Conservation (phyloP, 768 basidiomycete species). For the Podaxis mareebaensis region DNA sequence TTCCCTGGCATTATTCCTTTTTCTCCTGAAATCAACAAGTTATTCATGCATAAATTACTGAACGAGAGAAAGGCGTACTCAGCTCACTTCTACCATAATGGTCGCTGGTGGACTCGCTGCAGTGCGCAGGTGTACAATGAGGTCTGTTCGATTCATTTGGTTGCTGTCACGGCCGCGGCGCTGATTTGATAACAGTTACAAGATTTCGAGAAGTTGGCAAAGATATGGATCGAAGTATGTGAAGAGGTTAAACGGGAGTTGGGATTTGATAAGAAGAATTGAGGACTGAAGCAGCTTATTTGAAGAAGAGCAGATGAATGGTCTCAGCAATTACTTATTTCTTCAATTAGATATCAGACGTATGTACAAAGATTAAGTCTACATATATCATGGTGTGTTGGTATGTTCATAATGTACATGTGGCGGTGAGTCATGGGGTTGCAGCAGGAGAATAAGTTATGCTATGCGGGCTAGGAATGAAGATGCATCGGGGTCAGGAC, state of each 20-base stretch:
- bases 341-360: neutral
- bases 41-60: constrained; percentile 31
- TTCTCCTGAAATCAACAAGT: constrained; percentile 21
- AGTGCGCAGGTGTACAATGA: constrained; percentile 45
- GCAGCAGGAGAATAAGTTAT: neutral
- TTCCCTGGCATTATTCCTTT: constrained; percentile 26
- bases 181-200: constrained; percentile 29
- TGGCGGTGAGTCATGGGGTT: neutral
- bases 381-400: neutral
- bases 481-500: neutral
- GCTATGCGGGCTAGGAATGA: neutral
- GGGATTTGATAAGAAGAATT: neutral
- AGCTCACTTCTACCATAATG: constrained; percentile 35
- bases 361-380: neutral
- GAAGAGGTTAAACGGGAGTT: constrained; percentile 32
- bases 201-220: constrained; percentile 44
- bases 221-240: constrained; percentile 35
- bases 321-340: neutral
- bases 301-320: neutral
- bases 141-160: constrained; percentile 20
- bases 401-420: neutral
- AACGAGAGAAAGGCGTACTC: constrained; percentile 31
- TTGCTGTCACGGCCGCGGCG: neutral
- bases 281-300: neutral
- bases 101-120: constrained; percentile 39